Evolutionary conservation across 2,329 filamentous ascomycete species (phyloP).

Genomic region (Cladorrhinum sp.): DNA sequence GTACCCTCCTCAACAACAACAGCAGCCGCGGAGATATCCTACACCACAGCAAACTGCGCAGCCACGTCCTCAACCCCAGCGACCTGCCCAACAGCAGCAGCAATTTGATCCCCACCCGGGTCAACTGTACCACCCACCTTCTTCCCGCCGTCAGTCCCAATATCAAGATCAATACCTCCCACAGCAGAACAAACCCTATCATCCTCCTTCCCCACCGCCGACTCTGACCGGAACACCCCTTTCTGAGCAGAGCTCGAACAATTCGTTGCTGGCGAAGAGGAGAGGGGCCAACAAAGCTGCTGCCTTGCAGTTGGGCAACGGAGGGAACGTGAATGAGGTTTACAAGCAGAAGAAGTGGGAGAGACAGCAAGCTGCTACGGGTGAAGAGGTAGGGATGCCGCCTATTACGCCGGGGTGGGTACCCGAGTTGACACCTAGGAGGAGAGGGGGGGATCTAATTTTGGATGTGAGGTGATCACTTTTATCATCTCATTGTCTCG

Average conservation of each 20-base stretch:
- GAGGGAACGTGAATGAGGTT: neutral
- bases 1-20: slow-evolving; percentile 6
- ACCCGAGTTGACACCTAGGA: slow-evolving; percentile 63
- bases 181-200: slow-evolving; percentile 2
- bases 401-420: slow-evolving; percentile 57
- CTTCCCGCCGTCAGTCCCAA: slow-evolving; percentile 16
- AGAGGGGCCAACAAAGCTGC: slow-evolving; percentile 49
- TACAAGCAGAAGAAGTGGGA: slow-evolving; percentile 12
- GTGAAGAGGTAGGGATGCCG: slow-evolving; percentile 25
- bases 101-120: slow-evolving; percentile 9
- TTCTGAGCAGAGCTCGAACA: slow-evolving; percentile 17
- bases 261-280: slow-evolving; percentile 52
- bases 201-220: neutral
- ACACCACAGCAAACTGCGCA: slow-evolving; percentile 13
- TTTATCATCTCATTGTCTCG: no score
- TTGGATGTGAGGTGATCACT: slow-evolving; percentile 50
- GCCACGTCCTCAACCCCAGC: slow-evolving; percentile 1
- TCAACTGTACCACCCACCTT: slow-evolving; percentile 9
- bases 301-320: slow-evolving; percentile 38
- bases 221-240: neutral
- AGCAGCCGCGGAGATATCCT: neutral
- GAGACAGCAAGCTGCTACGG: neutral
- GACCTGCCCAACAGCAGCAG: slow-evolving; percentile 7
- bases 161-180: slow-evolving; percentile 1
- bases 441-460: slow-evolving; percentile 64